Percentiles rank a stretch among this genome's conserved stretches.
phyloP scores from a whole-genome alignment of 352 stramenopile species.

The Globisporangium carolinianum region DNA sequence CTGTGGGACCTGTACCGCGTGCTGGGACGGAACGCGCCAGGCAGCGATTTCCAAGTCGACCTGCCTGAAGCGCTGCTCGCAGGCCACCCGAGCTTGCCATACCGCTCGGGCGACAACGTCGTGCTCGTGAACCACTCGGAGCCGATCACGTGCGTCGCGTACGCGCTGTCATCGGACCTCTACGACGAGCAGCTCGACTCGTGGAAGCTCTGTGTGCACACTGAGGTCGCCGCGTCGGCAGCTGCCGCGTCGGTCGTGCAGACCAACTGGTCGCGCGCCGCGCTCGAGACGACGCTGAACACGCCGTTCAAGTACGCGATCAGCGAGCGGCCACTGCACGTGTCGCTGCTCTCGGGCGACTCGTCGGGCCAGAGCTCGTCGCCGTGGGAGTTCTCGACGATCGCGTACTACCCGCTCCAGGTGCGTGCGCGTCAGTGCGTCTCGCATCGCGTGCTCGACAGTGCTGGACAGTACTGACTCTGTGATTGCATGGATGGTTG shows the following conservation, averaged over 20 bases:
- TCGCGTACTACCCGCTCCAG: conserved; percentile 77
- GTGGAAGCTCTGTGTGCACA: conserved; percentile 58
- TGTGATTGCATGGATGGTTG: not conserved
- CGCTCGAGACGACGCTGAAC: conserved; percentile 43
- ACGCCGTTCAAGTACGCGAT: conserved; percentile 57
- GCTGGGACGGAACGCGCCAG: conserved; percentile 45
- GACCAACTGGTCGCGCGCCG: conserved; percentile 63
- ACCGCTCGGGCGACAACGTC: conserved; percentile 83
- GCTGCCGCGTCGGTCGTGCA: conserved; percentile 14
- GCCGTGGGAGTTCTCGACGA: conserved; percentile 66
- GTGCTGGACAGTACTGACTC: not conserved
- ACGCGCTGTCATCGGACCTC: conserved; percentile 90
- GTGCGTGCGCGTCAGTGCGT: conserved; percentile 17
- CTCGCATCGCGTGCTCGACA: not conserved
- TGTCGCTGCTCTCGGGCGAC: conserved; percentile 41
- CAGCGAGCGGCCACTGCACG: conserved; percentile 52
- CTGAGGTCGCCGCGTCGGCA: conserved; percentile 19
- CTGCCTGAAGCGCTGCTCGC: conserved; percentile 55
- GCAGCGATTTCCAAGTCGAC: conserved; percentile 68
- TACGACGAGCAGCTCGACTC: conserved; percentile 69
- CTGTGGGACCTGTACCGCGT: conserved; percentile 66
- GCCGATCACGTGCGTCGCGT: conserved; percentile 92
- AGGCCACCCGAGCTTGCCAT: conserved; percentile 85
- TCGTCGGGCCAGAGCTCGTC: conserved; percentile 21
- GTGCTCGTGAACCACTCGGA: conserved; percentile 92